Percentiles rank a stretch among this genome's conserved stretches.
These are phyloP conservation scores for Castanospermum australe DNA, from an alignment of 306 rosid genomes.

Conservation along the genomic window DNA sequence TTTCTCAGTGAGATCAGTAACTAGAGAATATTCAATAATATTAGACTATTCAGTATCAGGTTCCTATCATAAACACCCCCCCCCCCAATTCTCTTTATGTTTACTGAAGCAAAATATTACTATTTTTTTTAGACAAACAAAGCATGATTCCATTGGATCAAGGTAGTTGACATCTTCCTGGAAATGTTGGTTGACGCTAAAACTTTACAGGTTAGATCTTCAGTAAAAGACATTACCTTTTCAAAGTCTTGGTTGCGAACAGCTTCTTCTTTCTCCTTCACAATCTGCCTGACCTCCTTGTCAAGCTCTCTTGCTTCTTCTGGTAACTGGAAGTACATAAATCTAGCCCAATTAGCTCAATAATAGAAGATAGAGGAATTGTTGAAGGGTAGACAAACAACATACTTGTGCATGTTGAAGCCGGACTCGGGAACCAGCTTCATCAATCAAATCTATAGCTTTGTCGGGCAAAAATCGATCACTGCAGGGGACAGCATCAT, in stretches of 20 bases:
- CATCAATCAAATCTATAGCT: conserved; percentile 96
- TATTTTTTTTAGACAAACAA: background rate
- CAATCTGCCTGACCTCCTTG: conserved; percentile 86
- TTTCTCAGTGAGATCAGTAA: too few relatives aligned
- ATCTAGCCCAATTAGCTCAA: conserved; percentile 26
- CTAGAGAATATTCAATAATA: too few relatives aligned
- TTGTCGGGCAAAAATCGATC: conserved; percentile 98
- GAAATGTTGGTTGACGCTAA: background rate
- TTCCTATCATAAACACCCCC: too few relatives aligned
- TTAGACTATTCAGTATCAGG: too few relatives aligned
- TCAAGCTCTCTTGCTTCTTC: conserved; percentile 95
- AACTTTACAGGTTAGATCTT: background rate
- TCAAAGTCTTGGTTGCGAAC: conserved; percentile 98
- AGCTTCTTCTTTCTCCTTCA: conserved; percentile 92
- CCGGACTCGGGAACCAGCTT: conserved; percentile 96
- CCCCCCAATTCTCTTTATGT: background rate
- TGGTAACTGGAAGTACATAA: conserved; percentile 63
- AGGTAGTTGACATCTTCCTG: background rate
- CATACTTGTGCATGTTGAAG: conserved; percentile 92
- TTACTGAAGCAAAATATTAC: background rate
- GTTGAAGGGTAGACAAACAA: background rate
- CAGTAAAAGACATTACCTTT: conserved; percentile 52
- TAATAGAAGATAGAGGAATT: background rate
- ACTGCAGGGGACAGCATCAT: conserved; percentile 45
- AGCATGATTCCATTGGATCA: background rate